Evolutionary conservation across 768 basidiomycete genomes (phyloP).

Genomic region (Auriscalpium vulgare): DNA sequence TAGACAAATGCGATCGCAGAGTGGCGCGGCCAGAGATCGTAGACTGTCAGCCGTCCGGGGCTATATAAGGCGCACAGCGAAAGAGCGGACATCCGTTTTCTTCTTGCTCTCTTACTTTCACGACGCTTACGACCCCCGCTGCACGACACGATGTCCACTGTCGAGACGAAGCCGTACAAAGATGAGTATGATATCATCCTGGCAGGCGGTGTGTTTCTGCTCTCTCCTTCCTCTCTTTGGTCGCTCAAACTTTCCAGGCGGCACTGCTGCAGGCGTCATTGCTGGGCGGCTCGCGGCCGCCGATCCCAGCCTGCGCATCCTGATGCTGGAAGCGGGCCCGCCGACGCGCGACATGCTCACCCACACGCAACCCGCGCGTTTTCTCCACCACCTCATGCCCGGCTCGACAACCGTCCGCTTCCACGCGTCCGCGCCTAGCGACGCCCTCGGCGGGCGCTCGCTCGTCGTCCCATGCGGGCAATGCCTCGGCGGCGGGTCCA

Average conservation of each 20-base stretch:
- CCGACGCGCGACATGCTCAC: constrained; percentile 36
- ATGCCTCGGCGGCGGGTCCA: constrained; percentile 55
- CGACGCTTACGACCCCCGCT: too few species aligned
- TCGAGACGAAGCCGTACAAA: too few species aligned
- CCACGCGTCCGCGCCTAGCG: constrained; percentile 31
- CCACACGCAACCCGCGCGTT: constrained; percentile 51
- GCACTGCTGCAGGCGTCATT: constrained; percentile 47
- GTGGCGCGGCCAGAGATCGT: too few species aligned
- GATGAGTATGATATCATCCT: constrained; percentile 9
- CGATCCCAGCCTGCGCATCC: constrained; percentile 46
- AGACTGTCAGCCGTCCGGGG: too few species aligned
- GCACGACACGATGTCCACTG: too few species aligned
- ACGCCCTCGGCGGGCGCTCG: constrained; percentile 37
- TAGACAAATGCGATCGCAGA: too few species aligned
- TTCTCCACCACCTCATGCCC: constrained; percentile 32
- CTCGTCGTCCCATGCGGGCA: constrained; percentile 37
- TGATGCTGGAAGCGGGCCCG: constrained; percentile 53
- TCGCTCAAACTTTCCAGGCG: constrained; percentile 16
- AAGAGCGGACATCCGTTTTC: too few species aligned
- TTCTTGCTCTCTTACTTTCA: too few species aligned
- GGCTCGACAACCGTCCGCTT: constrained; percentile 36
- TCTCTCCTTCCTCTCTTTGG: background rate
- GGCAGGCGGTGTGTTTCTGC: constrained; percentile 14
- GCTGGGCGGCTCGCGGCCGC: constrained; percentile 48
- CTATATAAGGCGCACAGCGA: too few species aligned